These are phyloP conservation scores for Chenopodium formosanum DNA, from an alignment of 148 eudicot genomes.

Conservation along the genomic window DNA sequence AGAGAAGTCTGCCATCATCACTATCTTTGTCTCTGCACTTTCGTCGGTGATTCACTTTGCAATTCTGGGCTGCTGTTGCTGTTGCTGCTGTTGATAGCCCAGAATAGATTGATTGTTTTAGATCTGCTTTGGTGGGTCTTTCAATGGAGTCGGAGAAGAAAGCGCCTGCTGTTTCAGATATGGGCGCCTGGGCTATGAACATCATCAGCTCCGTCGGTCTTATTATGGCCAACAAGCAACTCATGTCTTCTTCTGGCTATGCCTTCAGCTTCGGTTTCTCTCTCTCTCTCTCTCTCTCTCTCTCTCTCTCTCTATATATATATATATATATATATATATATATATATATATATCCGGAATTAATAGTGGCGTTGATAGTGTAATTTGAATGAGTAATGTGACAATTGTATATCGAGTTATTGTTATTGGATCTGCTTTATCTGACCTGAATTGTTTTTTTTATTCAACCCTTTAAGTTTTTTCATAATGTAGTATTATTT, in stretches of 20 bases:
- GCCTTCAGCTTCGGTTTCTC: conserved; percentile 57
- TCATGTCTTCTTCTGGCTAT: conserved; percentile 60
- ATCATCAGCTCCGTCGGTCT: conserved; percentile 70
- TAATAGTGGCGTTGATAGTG: background rate
- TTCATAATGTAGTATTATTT: no score
- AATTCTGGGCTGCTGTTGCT: no score
- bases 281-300: background rate
- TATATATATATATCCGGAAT: background rate
- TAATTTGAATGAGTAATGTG: no score
- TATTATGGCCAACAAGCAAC: conserved; percentile 81
- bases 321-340: no score
- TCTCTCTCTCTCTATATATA: no score
- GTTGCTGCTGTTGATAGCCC: background rate
- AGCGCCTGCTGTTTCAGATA: conserved; percentile 48
- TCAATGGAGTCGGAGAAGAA: conserved; percentile 64
- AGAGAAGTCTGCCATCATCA: background rate
- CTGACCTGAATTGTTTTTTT: no score
- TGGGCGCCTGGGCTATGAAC: conserved; percentile 83
- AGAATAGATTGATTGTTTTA: no score
- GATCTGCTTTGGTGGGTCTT: no score
- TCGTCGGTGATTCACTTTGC: background rate
- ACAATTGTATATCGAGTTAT: background rate
- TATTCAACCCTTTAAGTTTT: no score
- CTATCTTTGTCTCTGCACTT: background rate
- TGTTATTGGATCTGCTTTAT: background rate